phyloP scores from a whole-genome alignment of 2,329 filamentous ascomycete species.

The Colletotrichum theobromicola region DNA sequence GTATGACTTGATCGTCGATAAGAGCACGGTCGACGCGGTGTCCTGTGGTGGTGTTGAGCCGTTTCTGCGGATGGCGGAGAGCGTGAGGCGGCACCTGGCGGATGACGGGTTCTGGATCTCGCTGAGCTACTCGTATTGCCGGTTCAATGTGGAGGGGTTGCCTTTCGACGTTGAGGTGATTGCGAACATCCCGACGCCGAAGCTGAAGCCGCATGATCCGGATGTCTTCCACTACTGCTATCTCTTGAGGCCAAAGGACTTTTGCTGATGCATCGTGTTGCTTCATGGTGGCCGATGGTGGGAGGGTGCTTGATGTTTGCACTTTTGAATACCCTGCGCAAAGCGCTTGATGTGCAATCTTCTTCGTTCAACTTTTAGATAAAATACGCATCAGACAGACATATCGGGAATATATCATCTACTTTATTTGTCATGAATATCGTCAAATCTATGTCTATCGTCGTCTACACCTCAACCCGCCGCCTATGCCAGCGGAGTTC shows the following conservation, averaged over 20 bases:
- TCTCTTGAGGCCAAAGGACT: slow-evolving; percentile 37
- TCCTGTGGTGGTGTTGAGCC: slow-evolving; percentile 47
- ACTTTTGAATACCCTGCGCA: neutral
- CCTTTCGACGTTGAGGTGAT: slow-evolving; percentile 48
- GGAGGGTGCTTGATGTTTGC: neutral
- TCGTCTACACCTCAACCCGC: neutral
- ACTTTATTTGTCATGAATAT: neutral
- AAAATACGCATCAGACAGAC: neutral
- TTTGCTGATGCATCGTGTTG: neutral
- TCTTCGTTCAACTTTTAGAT: neutral
- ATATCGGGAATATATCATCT: neutral
- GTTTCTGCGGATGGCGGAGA: slow-evolving; percentile 41
- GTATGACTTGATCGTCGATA: slow-evolving; percentile 53
- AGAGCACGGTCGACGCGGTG: slow-evolving; percentile 54
- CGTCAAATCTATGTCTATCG: neutral
- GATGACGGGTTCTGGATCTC: slow-evolving; percentile 50
- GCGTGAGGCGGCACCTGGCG: slow-evolving; percentile 39
- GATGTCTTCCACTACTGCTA: slow-evolving; percentile 53
- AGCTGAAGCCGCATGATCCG: slow-evolving; percentile 45
- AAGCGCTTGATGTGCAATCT: neutral
- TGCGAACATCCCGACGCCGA: slow-evolving; percentile 45
- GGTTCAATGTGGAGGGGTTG: slow-evolving; percentile 42
- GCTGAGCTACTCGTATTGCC: slow-evolving; percentile 48
- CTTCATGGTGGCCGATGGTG: neutral
- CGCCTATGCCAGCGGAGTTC: neutral